A percentile compares a stretch with the other conserved stretches of the same genome.
Conservation (phyloP, 441 rosid genomes). For the Croton setiger region DNA sequence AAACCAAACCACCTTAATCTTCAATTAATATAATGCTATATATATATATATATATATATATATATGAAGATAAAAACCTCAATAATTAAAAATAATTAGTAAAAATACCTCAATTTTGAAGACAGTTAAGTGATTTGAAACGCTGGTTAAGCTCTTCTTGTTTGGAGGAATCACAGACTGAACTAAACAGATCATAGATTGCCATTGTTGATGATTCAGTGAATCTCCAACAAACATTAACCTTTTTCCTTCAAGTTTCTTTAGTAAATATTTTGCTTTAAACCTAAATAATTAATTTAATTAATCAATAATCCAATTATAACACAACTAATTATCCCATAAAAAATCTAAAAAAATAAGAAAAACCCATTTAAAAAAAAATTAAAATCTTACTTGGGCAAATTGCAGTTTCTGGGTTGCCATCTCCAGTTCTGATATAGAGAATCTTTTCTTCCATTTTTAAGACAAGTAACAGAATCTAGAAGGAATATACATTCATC, state of each 20-base stretch:
- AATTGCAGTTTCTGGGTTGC: conserved; percentile 70
- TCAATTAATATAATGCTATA: no score
- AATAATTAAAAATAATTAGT: background rate
- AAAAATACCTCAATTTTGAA: conserved; percentile 54
- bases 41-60: no score
- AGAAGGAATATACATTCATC: conserved; percentile 65
- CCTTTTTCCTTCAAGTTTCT: conserved; percentile 74
- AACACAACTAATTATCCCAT: background rate
- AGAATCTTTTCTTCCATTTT: conserved; percentile 75
- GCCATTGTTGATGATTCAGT: conserved; percentile 76
- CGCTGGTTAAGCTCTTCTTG: conserved; percentile 49
- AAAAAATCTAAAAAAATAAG: no score
- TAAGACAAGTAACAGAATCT: conserved; percentile 56
- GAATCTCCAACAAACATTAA: conserved; percentile 94
- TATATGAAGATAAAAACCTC: no score
- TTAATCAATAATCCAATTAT: no score
- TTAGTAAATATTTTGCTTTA: conserved; percentile 52
- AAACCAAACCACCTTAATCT: no score
- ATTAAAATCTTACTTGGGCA: conserved; percentile 47
- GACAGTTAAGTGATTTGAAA: conserved; percentile 45
- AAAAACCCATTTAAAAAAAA: background rate
- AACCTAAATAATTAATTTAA: conserved; percentile 35
- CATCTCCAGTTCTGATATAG: conserved; percentile 78
- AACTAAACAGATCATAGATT: conserved; percentile 79
- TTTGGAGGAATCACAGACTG: conserved; percentile 59